phyloP scores from a whole-genome alignment of 371 early-diverging fungal genomes.

The Apophysomyces variabilis region DNA sequence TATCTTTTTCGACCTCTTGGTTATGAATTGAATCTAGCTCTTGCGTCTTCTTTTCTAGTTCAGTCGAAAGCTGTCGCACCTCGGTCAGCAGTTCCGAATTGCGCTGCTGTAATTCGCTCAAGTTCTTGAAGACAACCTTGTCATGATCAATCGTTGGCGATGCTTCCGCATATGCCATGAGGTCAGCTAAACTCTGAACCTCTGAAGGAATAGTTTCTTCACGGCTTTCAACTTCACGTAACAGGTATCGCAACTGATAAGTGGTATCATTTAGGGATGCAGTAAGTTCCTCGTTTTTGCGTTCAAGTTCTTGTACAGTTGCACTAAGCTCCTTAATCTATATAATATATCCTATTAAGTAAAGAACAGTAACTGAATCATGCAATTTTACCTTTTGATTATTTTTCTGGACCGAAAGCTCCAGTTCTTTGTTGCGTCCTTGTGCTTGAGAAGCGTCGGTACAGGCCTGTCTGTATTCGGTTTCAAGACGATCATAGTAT shows the following conservation, averaged over 20 bases:
- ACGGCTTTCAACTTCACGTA: slow-evolving; percentile 24
- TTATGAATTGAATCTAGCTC: background rate
- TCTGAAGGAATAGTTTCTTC: slow-evolving; percentile 16
- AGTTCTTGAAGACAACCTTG: slow-evolving; percentile 26
- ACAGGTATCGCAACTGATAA: slow-evolving; percentile 30
- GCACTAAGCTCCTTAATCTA: slow-evolving; percentile 1
- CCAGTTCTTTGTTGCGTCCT: background rate
- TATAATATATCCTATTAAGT: background rate
- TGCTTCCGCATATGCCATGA: slow-evolving; percentile 14
- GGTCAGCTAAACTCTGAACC: slow-evolving; percentile 17
- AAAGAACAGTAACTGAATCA: background rate
- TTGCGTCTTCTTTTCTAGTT: slow-evolving; percentile 15
- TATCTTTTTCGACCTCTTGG: background rate
- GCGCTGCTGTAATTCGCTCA: slow-evolving; percentile 23
- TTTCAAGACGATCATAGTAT: slow-evolving; percentile 21
- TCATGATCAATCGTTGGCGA: slow-evolving; percentile 19
- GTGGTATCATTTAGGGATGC: slow-evolving; percentile 24
- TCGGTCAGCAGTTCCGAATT: slow-evolving; percentile 23
- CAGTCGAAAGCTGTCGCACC: slow-evolving; percentile 13
- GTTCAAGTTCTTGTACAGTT: slow-evolving; percentile 10
- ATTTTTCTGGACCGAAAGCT: background rate
- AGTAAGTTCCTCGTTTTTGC: slow-evolving; percentile 14
- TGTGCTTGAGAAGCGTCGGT: background rate
- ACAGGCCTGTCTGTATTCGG: slow-evolving; percentile 5
- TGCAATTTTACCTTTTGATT: background rate